Evolutionary conservation across 179 eudicot species (phyloP), one percentile per base, ranked within the genome.

Genomic region (Sideroxylon spinosum): DNA sequence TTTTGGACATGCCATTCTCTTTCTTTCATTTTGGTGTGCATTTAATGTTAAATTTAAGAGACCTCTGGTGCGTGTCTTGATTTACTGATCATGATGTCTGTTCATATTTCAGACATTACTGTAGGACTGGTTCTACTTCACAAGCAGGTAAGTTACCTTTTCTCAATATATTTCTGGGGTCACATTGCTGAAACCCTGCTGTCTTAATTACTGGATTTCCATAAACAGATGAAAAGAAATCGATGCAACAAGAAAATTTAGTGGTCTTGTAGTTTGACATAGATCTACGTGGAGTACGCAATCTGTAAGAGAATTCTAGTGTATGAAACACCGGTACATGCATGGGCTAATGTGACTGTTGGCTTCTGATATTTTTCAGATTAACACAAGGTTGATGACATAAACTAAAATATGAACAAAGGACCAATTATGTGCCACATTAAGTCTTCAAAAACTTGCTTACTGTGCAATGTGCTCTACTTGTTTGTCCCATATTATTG

Each of bases 101-200:
- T 76, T 73, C 53, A 61, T 82, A 17, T 76, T 77, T 49, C 92
- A 93, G 98, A 78, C 87, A 92, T 85, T 93, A 79, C 80, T 93
- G 98, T 75, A 86, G 98, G 77, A 71, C 84, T 29, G 98, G 98
- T 49, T 93, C 98, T 55, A 92, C 90, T 73, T 22, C 79, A 65
- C 87, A 89, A 82, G 74, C 80, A 74, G 79, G 98, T 92, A 80
- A 81, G 89, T 69, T 59, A 74, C 65, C 55, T 46, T 71, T 77
- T 78, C 10, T 26, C 44, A 22, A 6, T 32, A 16, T 12, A 63
- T 50, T 72, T 26, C 8, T 53, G 68, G 1, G 55, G 28, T 60
- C 1, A 19, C 2, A 16, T 59, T 44, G 62, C 60, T 57, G 13
- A 9, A 44, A 11, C 17, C 32, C 28, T 25, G 25, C 50, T 52